Evolutionary conservation across 2,329 filamentous ascomycete species (phyloP).

Genomic region (Hymenoscyphus fructigenus): DNA sequence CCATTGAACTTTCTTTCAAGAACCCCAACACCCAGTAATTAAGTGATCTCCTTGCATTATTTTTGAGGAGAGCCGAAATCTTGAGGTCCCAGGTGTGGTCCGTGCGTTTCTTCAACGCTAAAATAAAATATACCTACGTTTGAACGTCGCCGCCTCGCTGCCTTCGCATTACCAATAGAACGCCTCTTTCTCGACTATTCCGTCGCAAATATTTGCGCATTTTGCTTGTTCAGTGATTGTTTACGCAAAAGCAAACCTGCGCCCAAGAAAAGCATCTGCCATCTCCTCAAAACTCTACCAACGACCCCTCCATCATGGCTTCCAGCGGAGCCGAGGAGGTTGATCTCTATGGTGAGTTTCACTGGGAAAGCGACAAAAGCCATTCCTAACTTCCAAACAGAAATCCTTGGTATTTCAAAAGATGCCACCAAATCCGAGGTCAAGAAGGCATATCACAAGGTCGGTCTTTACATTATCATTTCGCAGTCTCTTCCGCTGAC

Average conservation of each 20-base stretch:
- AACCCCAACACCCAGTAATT: not conserved
- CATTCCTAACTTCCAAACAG: conserved; percentile 48
- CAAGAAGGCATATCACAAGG: conserved; percentile 96
- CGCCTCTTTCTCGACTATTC: not conserved
- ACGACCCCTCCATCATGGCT: conserved; percentile 30
- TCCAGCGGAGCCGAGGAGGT: conserved; percentile 41
- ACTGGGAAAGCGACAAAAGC: not conserved
- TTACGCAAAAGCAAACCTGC: not conserved
- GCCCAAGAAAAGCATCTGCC: not conserved
- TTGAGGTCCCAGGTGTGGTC: not conserved
- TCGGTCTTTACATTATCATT: conserved; percentile 38
- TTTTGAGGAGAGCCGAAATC: not conserved
- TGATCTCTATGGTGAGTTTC: conserved; percentile 60
- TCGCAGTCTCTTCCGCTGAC: conserved; percentile 24
- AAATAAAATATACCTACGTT: conserved; percentile 19
- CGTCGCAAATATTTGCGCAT: not conserved
- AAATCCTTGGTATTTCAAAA: conserved; percentile 74
- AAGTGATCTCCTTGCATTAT: not conserved
- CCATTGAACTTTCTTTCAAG: not conserved
- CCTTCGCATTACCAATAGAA: not conserved
- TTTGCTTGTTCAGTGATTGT: not conserved
- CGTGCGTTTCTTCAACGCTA: conserved; percentile 11
- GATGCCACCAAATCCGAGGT: conserved; percentile 75
- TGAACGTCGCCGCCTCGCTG: not conserved
- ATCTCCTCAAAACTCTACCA: not conserved